Conservation (phyloP, 2,329 filamentous ascomycete species). For the Hymenoscyphus scutula region DNA sequence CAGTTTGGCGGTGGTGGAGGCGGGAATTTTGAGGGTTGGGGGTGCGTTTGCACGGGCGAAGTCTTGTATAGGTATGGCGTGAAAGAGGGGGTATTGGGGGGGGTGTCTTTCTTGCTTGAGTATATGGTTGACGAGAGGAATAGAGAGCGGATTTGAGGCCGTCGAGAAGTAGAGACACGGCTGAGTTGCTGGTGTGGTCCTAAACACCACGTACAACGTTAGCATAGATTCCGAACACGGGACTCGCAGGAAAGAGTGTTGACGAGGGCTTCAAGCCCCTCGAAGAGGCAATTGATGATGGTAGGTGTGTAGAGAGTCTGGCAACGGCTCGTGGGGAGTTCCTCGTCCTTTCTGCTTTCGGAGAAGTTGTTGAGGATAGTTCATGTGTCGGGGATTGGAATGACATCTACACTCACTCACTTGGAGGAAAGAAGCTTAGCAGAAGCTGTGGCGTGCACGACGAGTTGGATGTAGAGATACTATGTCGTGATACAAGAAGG, state of each 20-base stretch:
- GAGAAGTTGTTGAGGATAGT: not conserved
- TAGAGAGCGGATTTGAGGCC: not conserved
- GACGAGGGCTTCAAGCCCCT: not conserved
- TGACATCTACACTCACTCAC: not conserved
- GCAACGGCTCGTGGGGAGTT: not conserved
- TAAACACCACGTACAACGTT: slow-evolving; percentile 8
- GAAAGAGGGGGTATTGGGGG: too few species aligned
- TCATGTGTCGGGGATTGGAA: slow-evolving; percentile 4
- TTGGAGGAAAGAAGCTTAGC: not conserved
- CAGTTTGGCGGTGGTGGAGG: slow-evolving; percentile 84
- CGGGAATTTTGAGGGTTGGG: slow-evolving; percentile 30
- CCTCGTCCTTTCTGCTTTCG: not conserved
- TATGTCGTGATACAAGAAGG: slow-evolving; percentile 16
- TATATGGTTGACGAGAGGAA: not conserved
- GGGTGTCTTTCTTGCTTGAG: not conserved
- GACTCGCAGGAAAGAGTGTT: not conserved
- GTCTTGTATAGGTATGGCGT: not conserved
- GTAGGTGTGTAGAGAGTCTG: not conserved
- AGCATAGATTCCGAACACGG: slow-evolving; percentile 1
- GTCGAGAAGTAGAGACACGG: not conserved
- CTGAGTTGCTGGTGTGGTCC: not conserved
- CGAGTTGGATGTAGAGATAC: slow-evolving; percentile 5
- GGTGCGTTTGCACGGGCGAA: not conserved
- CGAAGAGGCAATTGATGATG: not conserved
- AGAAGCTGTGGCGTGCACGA: not conserved